Conservation (phyloP, 805 yeast genomes). For the Wickerhamiella lipophila region DNA sequence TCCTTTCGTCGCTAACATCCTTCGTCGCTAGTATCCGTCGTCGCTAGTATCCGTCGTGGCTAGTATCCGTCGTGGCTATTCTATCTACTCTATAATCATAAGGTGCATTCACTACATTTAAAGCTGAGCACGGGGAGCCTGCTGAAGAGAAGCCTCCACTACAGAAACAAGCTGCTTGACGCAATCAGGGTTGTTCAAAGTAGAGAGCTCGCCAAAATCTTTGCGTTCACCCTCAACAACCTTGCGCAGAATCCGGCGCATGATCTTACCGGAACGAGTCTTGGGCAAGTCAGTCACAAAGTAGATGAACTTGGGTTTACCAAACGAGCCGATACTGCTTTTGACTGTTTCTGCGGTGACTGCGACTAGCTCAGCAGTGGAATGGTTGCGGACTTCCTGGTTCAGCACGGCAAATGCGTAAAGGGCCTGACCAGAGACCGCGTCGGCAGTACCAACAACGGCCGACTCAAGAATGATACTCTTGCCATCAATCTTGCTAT, state of each 20-base stretch:
- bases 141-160: constrained; percentile 32
- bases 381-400: constrained; percentile 23
- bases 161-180: constrained; percentile 58
- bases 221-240: constrained; percentile 76
- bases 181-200: constrained; percentile 67
- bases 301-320: constrained; percentile 73
- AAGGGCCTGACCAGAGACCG: constrained; percentile 77
- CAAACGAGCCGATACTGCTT: constrained; percentile 68
- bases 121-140: constrained; percentile 4
- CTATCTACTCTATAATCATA: background rate
- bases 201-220: constrained; percentile 73
- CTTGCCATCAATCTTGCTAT: constrained; percentile 41
- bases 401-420: constrained; percentile 70
- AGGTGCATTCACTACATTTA: background rate
- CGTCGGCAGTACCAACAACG: constrained; percentile 73
- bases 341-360: constrained; percentile 69
- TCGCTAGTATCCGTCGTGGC: no score
- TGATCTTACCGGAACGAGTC: constrained; percentile 88
- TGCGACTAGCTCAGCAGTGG: constrained; percentile 27
- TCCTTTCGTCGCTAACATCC: no score
- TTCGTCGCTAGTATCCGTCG: no score
- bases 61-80: no score
- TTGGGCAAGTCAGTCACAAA: constrained; percentile 79
- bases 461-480: constrained; percentile 60
- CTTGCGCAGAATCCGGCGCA: constrained; percentile 87